Percentiles rank a stretch among this genome's conserved stretches.
These are phyloP conservation scores for Flueggea neowawraea DNA, from an alignment of 441 rosid species.

Conservation along the genomic window DNA sequence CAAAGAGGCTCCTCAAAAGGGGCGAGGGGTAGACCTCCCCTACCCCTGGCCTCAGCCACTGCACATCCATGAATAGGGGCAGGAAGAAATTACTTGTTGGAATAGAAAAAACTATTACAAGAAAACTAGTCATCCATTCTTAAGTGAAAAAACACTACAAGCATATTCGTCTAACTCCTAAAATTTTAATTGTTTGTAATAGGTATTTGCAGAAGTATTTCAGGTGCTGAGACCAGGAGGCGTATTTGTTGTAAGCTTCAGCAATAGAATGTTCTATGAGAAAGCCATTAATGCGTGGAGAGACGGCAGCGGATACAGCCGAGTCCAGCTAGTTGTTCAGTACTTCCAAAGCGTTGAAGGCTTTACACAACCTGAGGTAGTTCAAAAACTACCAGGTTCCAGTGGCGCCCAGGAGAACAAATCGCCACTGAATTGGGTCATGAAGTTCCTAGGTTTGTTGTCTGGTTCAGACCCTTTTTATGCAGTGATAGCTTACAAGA, in stretches of 20 bases:
- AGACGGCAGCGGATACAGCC: constrained; percentile 71
- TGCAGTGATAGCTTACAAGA: constrained; percentile 80
- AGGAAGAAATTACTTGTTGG: too few relatives aligned
- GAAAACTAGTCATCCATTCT: too few relatives aligned
- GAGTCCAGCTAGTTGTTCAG: constrained; percentile 67
- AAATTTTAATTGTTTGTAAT: neutral
- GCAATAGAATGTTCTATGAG: constrained; percentile 88
- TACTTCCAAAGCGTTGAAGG: constrained; percentile 78
- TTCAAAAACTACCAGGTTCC: constrained; percentile 34
- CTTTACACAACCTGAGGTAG: constrained; percentile 66
- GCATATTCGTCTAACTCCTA: too few relatives aligned
- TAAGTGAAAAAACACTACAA: too few relatives aligned
- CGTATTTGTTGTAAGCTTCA: constrained; percentile 70
- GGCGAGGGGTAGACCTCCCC: too few relatives aligned
- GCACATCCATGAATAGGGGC: too few relatives aligned
- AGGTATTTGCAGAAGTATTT: constrained; percentile 77
- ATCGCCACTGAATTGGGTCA: constrained; percentile 46
- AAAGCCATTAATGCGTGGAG: constrained; percentile 82
- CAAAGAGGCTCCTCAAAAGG: too few relatives aligned
- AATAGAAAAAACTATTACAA: too few relatives aligned
- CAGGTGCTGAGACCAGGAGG: constrained; percentile 84
- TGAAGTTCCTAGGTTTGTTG: constrained; percentile 45
- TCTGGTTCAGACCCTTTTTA: constrained; percentile 78
- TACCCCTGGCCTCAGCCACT: too few relatives aligned
- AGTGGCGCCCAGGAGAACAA: constrained; percentile 23